Percentiles rank a stretch among this genome's conserved stretches.
Conservation (phyloP, 2,329 filamentous ascomycete species). For the Penicillium expansum region DNA sequence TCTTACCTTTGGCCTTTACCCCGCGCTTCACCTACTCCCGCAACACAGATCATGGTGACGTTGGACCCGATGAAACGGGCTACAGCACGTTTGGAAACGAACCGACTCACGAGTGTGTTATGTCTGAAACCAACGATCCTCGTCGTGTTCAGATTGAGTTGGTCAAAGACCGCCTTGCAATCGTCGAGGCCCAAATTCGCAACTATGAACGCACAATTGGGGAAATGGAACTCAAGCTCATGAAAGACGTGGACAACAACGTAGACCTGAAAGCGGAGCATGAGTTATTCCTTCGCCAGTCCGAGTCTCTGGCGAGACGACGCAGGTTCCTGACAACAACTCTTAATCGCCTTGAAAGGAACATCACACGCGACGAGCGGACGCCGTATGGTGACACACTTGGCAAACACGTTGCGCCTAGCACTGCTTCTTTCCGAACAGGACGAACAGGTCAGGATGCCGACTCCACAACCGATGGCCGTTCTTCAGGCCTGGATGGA, state of each 20-base stretch:
- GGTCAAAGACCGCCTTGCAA: slow-evolving; percentile 74
- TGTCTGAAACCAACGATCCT: slow-evolving; percentile 87
- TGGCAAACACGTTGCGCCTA: slow-evolving; percentile 20
- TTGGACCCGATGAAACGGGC: slow-evolving; percentile 70
- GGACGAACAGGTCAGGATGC: slow-evolving; percentile 29
- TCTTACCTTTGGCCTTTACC: slow-evolving; percentile 84
- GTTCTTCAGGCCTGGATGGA: slow-evolving; percentile 51
- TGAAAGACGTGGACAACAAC: slow-evolving; percentile 55
- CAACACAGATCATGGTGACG: slow-evolving; percentile 85
- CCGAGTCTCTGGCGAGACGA: slow-evolving; percentile 56
- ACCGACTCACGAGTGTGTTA: slow-evolving; percentile 90
- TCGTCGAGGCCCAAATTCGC: slow-evolving; percentile 73
- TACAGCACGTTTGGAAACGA: slow-evolving; percentile 91
- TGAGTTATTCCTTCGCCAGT: slow-evolving; percentile 55
- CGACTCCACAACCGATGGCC: slow-evolving; percentile 55
- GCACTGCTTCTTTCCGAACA: slow-evolving; percentile 27
- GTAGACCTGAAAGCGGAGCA: slow-evolving; percentile 43
- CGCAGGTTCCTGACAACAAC: slow-evolving; percentile 59
- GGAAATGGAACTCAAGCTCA: slow-evolving; percentile 67
- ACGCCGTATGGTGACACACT: slow-evolving; percentile 50
- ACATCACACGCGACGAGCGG: slow-evolving; percentile 41
- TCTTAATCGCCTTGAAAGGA: slow-evolving; percentile 56
- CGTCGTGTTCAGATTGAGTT: slow-evolving; percentile 82
- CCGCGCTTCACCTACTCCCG: slow-evolving; percentile 97
- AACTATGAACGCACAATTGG: slow-evolving; percentile 70